These are phyloP conservation scores for Vigna unguiculata DNA, from an alignment of 306 rosid genomes.

Conservation along the genomic window DNA sequence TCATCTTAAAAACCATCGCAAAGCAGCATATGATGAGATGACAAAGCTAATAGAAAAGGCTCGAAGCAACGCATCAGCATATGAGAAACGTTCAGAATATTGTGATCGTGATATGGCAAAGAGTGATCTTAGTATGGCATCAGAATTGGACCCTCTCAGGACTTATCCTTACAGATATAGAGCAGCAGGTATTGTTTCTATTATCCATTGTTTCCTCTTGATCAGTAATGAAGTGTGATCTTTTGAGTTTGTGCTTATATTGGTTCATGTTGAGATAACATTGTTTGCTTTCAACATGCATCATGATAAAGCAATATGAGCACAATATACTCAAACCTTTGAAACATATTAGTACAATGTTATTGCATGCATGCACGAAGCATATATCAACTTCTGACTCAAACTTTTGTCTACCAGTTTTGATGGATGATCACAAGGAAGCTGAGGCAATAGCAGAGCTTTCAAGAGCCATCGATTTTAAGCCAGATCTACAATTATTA, in stretches of 20 bases:
- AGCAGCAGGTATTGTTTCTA: constrained; percentile 73
- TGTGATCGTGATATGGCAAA: constrained; percentile 97
- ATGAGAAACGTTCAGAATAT: constrained; percentile 92
- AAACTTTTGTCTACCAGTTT: constrained; percentile 61
- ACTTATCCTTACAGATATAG: constrained; percentile 96
- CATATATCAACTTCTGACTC: constrained; percentile 49
- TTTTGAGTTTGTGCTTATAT: constrained; percentile 8
- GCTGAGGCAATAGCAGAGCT: constrained; percentile 83
- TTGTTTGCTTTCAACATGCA: background rate
- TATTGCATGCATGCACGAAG: background rate
- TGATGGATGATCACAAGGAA: constrained; percentile 96
- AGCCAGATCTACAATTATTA: constrained; percentile 79
- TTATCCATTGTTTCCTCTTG: constrained; percentile 13
- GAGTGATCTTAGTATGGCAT: constrained; percentile 80
- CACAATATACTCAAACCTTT: constrained; percentile 19
- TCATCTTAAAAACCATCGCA: constrained; percentile 78
- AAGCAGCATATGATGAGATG: constrained; percentile 96
- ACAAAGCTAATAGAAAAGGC: constrained; percentile 92
- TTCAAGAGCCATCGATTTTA: constrained; percentile 73
- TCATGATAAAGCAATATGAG: constrained; percentile 23
- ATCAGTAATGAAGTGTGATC: constrained; percentile 20
- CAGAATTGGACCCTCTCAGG: constrained; percentile 85
- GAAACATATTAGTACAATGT: constrained; percentile 7
- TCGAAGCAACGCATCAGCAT: constrained; percentile 83
- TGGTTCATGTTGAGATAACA: constrained; percentile 32